Conservation (phyloP, 192 early-diverging fungal species). For the Paraglomus occultum region DNA sequence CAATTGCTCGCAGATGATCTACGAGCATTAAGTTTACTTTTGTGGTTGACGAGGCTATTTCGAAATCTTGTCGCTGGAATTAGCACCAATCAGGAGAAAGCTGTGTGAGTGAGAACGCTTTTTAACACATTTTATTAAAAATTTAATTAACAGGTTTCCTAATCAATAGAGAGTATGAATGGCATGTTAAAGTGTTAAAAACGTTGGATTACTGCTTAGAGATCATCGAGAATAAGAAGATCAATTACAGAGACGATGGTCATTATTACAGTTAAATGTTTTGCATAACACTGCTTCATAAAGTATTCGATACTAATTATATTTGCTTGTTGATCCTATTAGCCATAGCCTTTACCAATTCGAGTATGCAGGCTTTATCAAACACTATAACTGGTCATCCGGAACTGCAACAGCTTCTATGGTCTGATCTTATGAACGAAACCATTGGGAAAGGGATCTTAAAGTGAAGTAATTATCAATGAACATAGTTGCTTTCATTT, state of each 20-base stretch:
- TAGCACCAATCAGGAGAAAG: background rate
- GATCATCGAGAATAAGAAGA: too few species aligned
- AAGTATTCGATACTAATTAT: background rate
- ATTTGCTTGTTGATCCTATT: background rate
- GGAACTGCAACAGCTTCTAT: background rate
- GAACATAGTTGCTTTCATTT: background rate
- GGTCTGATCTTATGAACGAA: background rate
- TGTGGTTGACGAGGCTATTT: background rate
- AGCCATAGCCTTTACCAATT: background rate
- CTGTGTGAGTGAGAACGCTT: background rate
- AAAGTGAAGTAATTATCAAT: background rate
- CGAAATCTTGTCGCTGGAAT: background rate
- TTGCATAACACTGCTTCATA: too few species aligned
- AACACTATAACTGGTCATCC: background rate
- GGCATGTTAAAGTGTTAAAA: background rate
- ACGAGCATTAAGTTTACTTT: background rate
- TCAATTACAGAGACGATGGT: too few species aligned
- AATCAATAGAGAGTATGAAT: background rate
- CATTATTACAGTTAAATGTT: too few species aligned
- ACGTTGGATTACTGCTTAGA: background rate
- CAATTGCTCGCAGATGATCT: too few species aligned
- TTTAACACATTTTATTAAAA: background rate
- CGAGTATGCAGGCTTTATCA: constrained; percentile 2
- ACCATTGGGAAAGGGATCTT: background rate
- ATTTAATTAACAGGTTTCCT: background rate